These are phyloP conservation scores for Podospora australis DNA, from an alignment of 495 filamentous ascomycete species.

Conservation along the genomic window DNA sequence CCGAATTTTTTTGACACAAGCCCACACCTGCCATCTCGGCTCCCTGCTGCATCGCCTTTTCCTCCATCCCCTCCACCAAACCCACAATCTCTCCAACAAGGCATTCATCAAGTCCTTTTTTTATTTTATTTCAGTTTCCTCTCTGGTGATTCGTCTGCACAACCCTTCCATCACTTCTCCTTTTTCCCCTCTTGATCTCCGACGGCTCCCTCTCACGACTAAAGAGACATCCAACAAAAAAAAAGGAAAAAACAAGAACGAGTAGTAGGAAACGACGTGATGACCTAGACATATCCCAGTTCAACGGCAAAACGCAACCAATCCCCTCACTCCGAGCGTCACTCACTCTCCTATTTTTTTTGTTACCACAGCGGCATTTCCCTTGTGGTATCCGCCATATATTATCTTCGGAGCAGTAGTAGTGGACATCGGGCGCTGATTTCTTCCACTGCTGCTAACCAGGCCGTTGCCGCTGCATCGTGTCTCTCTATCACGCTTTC, in stretches of 20 bases:
- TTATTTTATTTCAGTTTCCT: not conserved
- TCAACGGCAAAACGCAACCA: conserved; percentile 10
- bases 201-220: not conserved
- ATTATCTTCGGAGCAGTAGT: too few species aligned
- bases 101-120: too few species aligned
- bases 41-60: conserved; percentile 15
- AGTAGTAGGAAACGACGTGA: conserved; percentile 19
- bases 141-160: too few species aligned
- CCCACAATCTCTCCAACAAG: conserved; percentile 4
- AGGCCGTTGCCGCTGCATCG: too few species aligned
- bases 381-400: too few species aligned
- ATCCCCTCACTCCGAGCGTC: conserved; percentile 10
- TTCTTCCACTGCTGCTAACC: too few species aligned
- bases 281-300: conserved; percentile 13
- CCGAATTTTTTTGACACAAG: conserved; percentile 13
- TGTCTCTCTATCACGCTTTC: too few species aligned
- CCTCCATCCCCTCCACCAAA: conserved; percentile 3
- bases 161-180: not conserved
- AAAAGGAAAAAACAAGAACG: conserved; percentile 14
- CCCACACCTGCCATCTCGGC: conserved; percentile 22
- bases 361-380: too few species aligned
- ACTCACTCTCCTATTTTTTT: too few species aligned
- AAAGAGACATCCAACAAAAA: not conserved
- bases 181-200: not conserved
- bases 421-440: too few species aligned